Conservation (phyloP, 202 grass and related monocot species). For the Zoysia matrella region DNA sequence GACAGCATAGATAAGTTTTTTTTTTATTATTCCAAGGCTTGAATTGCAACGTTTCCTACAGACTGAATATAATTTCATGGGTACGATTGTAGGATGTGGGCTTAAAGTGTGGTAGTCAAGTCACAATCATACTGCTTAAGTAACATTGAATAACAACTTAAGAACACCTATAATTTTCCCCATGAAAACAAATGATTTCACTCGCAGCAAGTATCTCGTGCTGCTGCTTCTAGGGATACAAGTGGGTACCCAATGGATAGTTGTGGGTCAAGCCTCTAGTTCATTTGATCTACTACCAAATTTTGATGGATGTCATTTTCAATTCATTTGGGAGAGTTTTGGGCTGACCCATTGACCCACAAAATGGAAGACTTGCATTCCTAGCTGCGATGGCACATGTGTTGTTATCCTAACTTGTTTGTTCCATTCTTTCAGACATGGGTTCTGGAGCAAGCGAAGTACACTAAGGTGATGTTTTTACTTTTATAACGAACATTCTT, state of each 20-base stretch:
- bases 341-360: no score
- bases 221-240: neutral
- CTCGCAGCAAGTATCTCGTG: constrained; percentile 12
- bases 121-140: constrained; percentile 4
- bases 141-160: neutral
- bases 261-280: no score
- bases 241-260: no score
- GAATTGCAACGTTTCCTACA: neutral
- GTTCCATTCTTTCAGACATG: constrained; percentile 67
- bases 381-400: neutral
- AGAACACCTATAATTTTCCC: neutral
- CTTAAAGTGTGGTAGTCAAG: neutral
- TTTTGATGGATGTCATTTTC: no score
- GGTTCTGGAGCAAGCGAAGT: constrained; percentile 88
- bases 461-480: constrained; percentile 71
- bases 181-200: neutral
- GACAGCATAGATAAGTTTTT: neutral
- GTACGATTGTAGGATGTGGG: neutral
- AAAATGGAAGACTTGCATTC: no score
- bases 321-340: no score
- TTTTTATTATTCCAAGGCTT: neutral
- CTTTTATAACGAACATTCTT: neutral
- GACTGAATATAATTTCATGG: neutral
- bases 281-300: no score
- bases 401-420: constrained; percentile 43